Evolutionary conservation across 1,284 basidiomycete species (phyloP), one percentile per base, ranked within the genome.

Genomic region (Heliocybe sulcata): DNA sequence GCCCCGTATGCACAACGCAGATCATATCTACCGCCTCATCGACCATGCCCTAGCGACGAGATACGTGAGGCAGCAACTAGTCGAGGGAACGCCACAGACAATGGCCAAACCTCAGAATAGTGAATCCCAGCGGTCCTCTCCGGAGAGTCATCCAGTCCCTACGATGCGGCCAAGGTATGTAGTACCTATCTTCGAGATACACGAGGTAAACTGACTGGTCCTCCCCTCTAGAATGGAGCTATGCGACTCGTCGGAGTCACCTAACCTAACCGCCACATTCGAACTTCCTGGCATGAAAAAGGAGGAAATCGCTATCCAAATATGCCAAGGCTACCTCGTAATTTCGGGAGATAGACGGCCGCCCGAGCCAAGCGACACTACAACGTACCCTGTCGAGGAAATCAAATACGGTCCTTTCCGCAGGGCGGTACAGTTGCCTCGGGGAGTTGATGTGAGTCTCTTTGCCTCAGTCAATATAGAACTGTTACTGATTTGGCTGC

Each of bases 221-320:
- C 6, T n/a, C 47, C 27, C 16, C 59, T 57, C 23, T 58, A 83
- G 82, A 55, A 77, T 82, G 72, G 80, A 82, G 59, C 59, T 83
- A 19, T 71, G 72, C 47, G 77, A 83, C 54, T 72, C 80, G 52
- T 74, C 76, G 6, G 63, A 64, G 2, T 70, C 70, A 2, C 60
- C 70, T 4, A 68, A 64, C 38, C 62, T 80, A 16, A 65, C 71
- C 3, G 80, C 79, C 6, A 68, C 74, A 2, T 75, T 83, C 57
- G 82, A 85, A 61, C 64, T 83, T 3, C 81, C 82, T 20, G 82
- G 82, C 6, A 70, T 83, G 52, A 74, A 73, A 55, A 73, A 69
- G n/a, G 65, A 72, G 9, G 75, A 81, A 31, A 67, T 83, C 2
- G 65, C 68, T 1, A 65, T 83, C 1, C 65, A 72, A 29, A 66